Evolutionary conservation across 257 asterid genomes (phyloP), one percentile per base, ranked within the genome.

Genomic region (Lycium ferocissimum): DNA sequence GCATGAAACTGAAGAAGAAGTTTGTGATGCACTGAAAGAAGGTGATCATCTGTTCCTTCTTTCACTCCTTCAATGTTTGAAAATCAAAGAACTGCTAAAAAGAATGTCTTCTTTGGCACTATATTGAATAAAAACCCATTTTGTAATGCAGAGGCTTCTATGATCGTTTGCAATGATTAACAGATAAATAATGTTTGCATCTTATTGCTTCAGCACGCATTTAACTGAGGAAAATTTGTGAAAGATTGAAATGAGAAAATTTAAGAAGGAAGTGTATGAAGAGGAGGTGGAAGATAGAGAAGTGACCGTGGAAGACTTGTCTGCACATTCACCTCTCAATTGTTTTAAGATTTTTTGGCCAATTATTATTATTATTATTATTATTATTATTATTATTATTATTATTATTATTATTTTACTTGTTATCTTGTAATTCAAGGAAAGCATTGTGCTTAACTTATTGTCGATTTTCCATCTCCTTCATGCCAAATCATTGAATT

Each of bases 1-100:
- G n/a, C n/a, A n/a, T 95, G 89, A 94, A 6, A 93, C 95, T 3
- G 97, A 94, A 88, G n/a, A n/a, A n/a, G 98, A 94, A 94, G 97
- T 96, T 79, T 92, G 95, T 85, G 98, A 94, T 81, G 98, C 98
- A 35, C 89, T 96, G 85, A 89, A 88, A 89, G 98, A 95, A 94
- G 98, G 99, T 96, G 85, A 88, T 71, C 49, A 37, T 70, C 13
- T 65, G 66, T 37, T 61, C 47, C 75, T 87, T 82, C 47, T 57
- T 40, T 75, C 61, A 47, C 81, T 75, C 61, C 40, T 49, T 75
- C 20, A 6, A 13, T 49, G 18, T 49, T 49, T 75, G 67, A 17
- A 54, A 56, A 49, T 9, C 65, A 9, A 72, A 47, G 81, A 73
- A 47, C 81, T 11, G 20, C 59, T 47, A 45, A 73, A 71, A 73